Evolutionary conservation across 768 basidiomycete genomes (phyloP), one percentile per base, ranked within the genome.

Genomic region (Ramaria sp.): DNA sequence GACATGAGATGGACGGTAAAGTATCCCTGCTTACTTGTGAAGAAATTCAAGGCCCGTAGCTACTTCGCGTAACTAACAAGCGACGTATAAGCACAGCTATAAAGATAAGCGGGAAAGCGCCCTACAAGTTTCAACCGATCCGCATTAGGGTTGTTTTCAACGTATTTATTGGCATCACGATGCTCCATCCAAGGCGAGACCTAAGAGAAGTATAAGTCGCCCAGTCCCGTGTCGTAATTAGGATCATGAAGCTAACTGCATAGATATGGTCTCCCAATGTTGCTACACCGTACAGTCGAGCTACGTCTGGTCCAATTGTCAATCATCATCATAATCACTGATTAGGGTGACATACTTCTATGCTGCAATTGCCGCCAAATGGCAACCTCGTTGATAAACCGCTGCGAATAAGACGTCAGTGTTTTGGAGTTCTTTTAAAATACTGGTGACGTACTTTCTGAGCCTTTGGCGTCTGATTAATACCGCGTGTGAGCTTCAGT

Each of bases 161-260:
- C 57, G 62, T 74, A 77, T 0, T 61, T 59, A 17, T 72, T 60
- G 1, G 70, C 69, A 19, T 73, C 73, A 11, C 74, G 72, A 54
- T 76, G 69, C 22, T 71, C 67, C 71, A 76, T 75, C 72, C 72
- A 75, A 4, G 76, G 75, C 41, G 71, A 73, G 54, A 78, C 75
- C 73, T 77, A 52, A 27, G 51, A 54, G 13, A 49, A 59, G 10
- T 50, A 39, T 38, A 22, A 42, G 10, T n/a, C 11, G 27, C 20
- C 20, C 52, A 19, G 49, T 47, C 56, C 11, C 37, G 47, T 2
- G 41, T 22, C 34, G 58, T 45, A 9, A 53, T 31, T 17, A 7
- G 54, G 45, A 58, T 54, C 20, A 54, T 11, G 27, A 45, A 41
- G 61, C 66, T 19, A 59, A 74, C 73, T 17, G 67, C 66, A 60